Base-by-base conservation (phyloP, 2,329 filamentous ascomycete genomes). In the Cladosporium sp. region DNA sequence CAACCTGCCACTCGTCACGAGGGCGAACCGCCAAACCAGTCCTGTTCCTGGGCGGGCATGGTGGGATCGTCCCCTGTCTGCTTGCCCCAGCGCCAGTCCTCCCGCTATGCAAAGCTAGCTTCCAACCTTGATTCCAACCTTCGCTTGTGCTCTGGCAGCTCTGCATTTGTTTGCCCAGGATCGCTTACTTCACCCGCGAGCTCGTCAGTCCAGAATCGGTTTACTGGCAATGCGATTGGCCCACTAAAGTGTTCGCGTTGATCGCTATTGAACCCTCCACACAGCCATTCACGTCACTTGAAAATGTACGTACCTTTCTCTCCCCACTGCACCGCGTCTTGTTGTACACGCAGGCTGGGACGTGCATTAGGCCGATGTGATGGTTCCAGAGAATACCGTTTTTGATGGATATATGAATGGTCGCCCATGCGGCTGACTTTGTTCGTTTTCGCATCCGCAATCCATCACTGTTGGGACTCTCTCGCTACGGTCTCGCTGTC, bases 331-430 rank as follows among this genome's bases (percentile, higher is more conserved):
- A 31, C 44, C 61, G 33, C 35, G 31, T 18, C 16, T n/a, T 31
- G 50, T 63, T 63, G 61, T 63, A 56, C 61, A 63, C 18, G 50
- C 35, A 56, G 61, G 61, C 61, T 63, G 61, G 61, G 61, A 55
- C 61, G 61, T 63, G 61, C 61, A 63, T 63, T 63, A 63, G 61
- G 12, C 28, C 35, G 35, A 63, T 44, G 61, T n/a, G 50, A 63
- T 63, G 35, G 23, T 56, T n/a, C 26, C 53, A 29, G 33, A 12
- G 31, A 56, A 35, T 21, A 31, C 29, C 50, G 18, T 26, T 46
- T 11, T 46, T 16, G 61, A 26, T 46, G 40, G 50, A 31, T 63
- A 63, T 63, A 63, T 63, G 33, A 63, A 56, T 5, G 61, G 14
- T 11, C 33, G 23, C 50, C 50, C 59, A 52, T 62, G 46, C 46